Base-by-base conservation (phyloP, 768 basidiomycete species). In the Gymnopilus dilepis region DNA sequence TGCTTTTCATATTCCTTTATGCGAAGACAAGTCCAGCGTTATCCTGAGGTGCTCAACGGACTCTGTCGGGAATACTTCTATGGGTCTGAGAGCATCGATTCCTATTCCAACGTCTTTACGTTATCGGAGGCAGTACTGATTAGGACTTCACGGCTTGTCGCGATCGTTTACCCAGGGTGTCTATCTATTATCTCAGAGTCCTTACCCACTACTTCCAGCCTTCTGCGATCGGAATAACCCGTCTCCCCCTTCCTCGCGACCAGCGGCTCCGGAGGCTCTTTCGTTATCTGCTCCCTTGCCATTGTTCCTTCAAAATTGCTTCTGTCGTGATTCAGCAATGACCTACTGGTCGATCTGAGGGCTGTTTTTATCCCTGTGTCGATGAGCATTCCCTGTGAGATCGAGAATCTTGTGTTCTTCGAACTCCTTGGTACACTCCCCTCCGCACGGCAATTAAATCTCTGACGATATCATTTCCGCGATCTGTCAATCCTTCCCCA, bases 401-500 rank as follows among this genome's bases (percentile, higher is more conserved):
- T n/a, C 13, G 43, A 56, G 42, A 50, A 34, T 41, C 19, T 30
- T 26, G 34, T 50, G 38, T 48, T 19, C 33, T n/a, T n/a, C n/a
- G n/a, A n/a, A n/a, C n/a, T n/a, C n/a, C n/a, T n/a, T n/a, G n/a
- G n/a, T n/a, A n/a, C n/a, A n/a, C n/a, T n/a, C n/a, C n/a, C 34
- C 38, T 24, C 17, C 33, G 17, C 52, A 48, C 47, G 43, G 34
- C 43, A 43, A 43, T 54, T 54, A 53, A 53, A 41, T 48, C 26
- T 33, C 45, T 50, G 13, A 48, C 42, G 30, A 41, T 61, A 34
- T 17, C 45, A 41, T 30, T 47, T 48, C 19, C 31, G 37, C 21
- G 31, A 47, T 61, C 40, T 61, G 30, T 41, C n/a, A 61, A 51
- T 45, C 56, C 33, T 57, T 56, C 55, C 54, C 60, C 60, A 56